Base-by-base conservation (phyloP, 192 early-diverging fungal species). In the Pilobolus umbonatus region DNA sequence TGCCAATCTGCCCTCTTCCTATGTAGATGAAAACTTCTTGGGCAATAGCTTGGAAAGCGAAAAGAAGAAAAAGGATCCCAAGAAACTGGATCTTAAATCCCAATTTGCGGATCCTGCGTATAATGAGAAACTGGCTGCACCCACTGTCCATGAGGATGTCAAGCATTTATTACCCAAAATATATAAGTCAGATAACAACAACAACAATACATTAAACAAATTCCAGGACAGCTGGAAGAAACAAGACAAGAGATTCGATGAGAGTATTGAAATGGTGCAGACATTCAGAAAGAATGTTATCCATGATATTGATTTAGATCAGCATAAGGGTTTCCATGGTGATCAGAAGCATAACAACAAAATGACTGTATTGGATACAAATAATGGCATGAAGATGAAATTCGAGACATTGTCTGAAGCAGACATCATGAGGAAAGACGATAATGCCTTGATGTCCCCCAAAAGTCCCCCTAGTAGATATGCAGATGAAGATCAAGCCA, bases 61-160 rank as follows among this genome's bases (percentile, higher is more conserved):
- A n/a, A n/a, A n/a, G n/a, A 44, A 31, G 5, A 58, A 22, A 28
- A 57, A 51, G 24, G 36, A 55, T 2, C 31, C 22, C 9, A 48
- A n/a, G 1, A 28, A 46, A 4, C 38, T 34, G n/a, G 22, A 44
- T 35, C 36, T 86, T 56, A 72, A 73, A 28, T 72, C 75, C 60
- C 79, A 76, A 44, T 90, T 86, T 69, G 73, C 80, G 55, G 83
- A 88, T 53, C 88, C 87, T 21, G 79, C 75, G 0, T 72, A 83
- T 28, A 68, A 54, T 10, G 60, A 83, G 49, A 70, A 78, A 26
- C 67, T 86, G 42, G 69, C 81, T 4, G 73, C 81, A 24, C 85
- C 87, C 15, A 76, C 85, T 60, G 83, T 90, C 22, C 83, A 85
- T 48, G 78, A 83, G 47, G 76, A 75, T 38, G 80, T 87, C 49